Evolutionary conservation across 352 stramenopile species (phyloP).

Genomic region (Globisporangium cystogenes): DNA sequence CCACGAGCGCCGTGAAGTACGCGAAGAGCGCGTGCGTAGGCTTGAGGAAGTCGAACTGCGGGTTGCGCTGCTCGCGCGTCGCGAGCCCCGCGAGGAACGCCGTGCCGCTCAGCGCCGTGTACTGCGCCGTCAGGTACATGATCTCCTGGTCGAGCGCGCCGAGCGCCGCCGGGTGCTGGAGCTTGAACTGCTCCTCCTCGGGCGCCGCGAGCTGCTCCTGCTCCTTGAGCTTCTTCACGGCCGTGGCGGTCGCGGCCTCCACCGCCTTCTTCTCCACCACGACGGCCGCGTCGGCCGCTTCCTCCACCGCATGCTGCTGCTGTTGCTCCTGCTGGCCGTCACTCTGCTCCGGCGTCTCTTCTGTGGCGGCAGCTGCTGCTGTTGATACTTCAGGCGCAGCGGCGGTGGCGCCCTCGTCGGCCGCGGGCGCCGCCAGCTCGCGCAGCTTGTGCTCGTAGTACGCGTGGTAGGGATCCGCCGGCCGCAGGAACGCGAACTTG

Average conservation of each 20-base stretch:
- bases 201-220: conserved; percentile 56
- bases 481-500: conserved; percentile 97
- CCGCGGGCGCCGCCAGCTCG: conserved; percentile 72
- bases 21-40: conserved; percentile 95
- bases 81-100: conserved; percentile 94
- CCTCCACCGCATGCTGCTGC: conserved; percentile 8
- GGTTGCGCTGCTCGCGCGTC: conserved; percentile 95
- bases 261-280: conserved; percentile 86
- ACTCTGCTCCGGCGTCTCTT: background rate
- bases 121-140: conserved; percentile 98
- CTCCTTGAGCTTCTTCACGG: conserved; percentile 91
- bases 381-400: conserved; percentile 1
- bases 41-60: conserved; percentile 97
- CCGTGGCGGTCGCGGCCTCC: conserved; percentile 73
- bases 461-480: conserved; percentile 94
- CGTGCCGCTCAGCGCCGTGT: conserved; percentile 93
- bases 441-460: conserved; percentile 98
- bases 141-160: conserved; percentile 94
- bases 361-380: conserved; percentile 14
- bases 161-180: conserved; percentile 88
- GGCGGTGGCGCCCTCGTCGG: conserved; percentile 19
- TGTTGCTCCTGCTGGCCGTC: background rate
- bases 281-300: conserved; percentile 24
- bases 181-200: conserved; percentile 67
- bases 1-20: conserved; percentile 98